A percentile compares a stretch with the other conserved stretches of the same genome.
Conservation (phyloP, 2,329 filamentous ascomycete species). For the Fusarium proliferatum region DNA sequence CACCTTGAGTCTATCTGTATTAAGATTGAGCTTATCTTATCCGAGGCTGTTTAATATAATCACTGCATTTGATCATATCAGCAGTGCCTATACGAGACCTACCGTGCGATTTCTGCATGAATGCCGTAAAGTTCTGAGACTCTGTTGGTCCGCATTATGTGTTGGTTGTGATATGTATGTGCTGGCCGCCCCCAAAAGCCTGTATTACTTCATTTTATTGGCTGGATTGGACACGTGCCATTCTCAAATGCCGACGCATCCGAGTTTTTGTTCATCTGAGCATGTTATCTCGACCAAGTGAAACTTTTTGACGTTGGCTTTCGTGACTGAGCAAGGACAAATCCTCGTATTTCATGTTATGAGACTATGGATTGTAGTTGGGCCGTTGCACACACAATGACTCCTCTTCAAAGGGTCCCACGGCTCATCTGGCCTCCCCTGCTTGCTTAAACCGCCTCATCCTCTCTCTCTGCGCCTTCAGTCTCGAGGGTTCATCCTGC, state of each 20-base stretch:
- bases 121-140: background rate
- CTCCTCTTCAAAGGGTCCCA: background rate
- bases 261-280: accelerated
- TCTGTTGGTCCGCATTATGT: background rate
- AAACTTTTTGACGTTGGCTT: background rate
- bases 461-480: background rate
- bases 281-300: background rate
- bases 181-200: background rate
- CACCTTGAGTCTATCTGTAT: too few species aligned
- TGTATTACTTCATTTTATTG: background rate
- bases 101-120: background rate
- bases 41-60: accelerated
- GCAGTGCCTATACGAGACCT: too few species aligned
- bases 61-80: accelerated
- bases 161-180: background rate
- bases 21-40: background rate
- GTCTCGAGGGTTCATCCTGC: background rate
- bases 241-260: background rate
- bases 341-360: background rate
- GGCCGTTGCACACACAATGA: background rate
- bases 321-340: too few species aligned
- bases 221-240: background rate
- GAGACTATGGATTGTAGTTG: background rate
- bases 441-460: background rate
- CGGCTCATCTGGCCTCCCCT: background rate